A percentile compares a stretch with the other conserved stretches of the same genome.
These are phyloP conservation scores for Acanthamoeba rhysodes DNA, from an alignment of 208 protist species.

Conservation along the genomic window DNA sequence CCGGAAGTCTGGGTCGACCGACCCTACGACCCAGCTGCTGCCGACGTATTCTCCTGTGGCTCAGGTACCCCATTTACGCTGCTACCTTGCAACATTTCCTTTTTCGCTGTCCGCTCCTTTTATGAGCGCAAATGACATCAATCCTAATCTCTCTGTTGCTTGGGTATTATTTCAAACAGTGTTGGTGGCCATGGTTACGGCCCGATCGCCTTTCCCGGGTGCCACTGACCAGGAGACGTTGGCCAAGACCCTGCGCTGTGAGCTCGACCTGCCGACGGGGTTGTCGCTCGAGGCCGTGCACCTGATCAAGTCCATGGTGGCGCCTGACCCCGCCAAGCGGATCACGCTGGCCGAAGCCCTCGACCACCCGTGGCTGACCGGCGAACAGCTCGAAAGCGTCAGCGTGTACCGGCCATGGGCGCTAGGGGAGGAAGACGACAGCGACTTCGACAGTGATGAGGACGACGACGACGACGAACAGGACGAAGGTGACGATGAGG, in stretches of 20 bases:
- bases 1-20: background rate
- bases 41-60: conserved; percentile 11
- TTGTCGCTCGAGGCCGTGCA: background rate
- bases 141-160: no score
- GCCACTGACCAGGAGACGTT: background rate
- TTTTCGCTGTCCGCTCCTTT: background rate
- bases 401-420: background rate
- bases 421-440: background rate
- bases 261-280: background rate
- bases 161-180: background rate
- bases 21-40: background rate
- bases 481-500: no score
- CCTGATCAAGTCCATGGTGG: conserved; percentile 15
- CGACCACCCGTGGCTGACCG: background rate
- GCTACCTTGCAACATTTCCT: background rate
- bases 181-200: background rate
- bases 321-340: background rate
- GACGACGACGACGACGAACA: background rate
- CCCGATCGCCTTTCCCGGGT: background rate
- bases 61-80: background rate
- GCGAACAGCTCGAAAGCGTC: background rate
- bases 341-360: background rate
- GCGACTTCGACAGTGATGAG: background rate
- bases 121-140: no score
- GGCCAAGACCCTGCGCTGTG: background rate